These are phyloP conservation scores for Aristolochia fimbriata DNA, from an alignment of 164 flowering plant species.

Conservation along the genomic window DNA sequence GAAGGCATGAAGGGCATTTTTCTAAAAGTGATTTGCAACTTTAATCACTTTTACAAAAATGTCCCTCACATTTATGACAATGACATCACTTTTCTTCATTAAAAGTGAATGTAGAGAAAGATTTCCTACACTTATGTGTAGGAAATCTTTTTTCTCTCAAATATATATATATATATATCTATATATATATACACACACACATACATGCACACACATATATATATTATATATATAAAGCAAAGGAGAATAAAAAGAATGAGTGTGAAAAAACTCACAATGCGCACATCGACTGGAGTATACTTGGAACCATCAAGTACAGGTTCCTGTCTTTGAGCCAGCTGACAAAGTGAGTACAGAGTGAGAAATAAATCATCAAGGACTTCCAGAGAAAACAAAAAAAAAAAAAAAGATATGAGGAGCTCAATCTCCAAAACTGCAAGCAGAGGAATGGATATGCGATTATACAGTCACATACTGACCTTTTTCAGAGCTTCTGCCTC, in stretches of 20 bases:
- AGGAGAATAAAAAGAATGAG: background rate
- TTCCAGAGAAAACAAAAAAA: background rate
- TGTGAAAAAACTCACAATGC: constrained; percentile 60
- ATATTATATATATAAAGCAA: too few relatives aligned
- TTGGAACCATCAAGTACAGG: constrained; percentile 68
- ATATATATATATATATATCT: too few relatives aligned
- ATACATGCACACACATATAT: too few relatives aligned
- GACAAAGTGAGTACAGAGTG: constrained; percentile 7
- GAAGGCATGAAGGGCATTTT: too few relatives aligned
- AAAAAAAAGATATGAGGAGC: background rate
- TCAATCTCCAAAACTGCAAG: background rate
- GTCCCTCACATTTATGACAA: too few relatives aligned
- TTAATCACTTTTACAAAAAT: too few relatives aligned
- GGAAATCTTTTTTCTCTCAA: too few relatives aligned
- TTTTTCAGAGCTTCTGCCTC: constrained; percentile 97
- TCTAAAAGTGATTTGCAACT: too few relatives aligned
- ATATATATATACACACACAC: too few relatives aligned
- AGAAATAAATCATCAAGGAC: background rate
- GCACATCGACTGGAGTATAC: constrained; percentile 95
- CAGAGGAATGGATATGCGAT: background rate
- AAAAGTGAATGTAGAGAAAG: too few relatives aligned
- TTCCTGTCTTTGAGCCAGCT: constrained; percentile 79
- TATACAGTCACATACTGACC: constrained; percentile 25
- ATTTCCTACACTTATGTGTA: too few relatives aligned
- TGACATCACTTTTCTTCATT: too few relatives aligned